Evolutionary conservation across 176 grass and related monocot species (phyloP).

Genomic region (Musa schizocarpa): DNA sequence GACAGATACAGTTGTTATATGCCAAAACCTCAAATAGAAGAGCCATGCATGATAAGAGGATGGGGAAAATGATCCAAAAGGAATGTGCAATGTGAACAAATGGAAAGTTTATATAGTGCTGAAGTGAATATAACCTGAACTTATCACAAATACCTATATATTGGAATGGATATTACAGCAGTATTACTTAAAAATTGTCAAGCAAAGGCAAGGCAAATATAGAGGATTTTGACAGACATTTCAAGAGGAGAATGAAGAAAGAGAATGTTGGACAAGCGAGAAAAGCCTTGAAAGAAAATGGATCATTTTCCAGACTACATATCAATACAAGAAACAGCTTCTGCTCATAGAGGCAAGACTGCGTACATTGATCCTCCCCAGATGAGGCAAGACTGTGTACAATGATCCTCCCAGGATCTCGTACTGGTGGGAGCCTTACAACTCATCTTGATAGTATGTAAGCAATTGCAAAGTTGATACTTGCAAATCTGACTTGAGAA

Average conservation of each 20-base stretch:
- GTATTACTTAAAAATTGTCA: background rate
- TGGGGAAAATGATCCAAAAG: background rate
- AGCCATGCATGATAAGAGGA: background rate
- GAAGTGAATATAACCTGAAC: background rate
- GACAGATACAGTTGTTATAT: no score
- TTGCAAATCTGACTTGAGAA: background rate
- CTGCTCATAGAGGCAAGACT: no score
- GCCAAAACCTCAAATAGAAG: no score
- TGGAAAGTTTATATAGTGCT: background rate
- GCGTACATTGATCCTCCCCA: no score
- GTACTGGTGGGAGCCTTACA: background rate
- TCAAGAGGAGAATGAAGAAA: no score
- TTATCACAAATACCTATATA: background rate
- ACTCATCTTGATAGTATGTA: background rate
- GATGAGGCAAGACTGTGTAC: no score
- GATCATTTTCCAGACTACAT: background rate
- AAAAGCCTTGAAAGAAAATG: no score
- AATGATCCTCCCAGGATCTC: no score
- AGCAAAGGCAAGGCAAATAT: no score
- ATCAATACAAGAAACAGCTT: background rate
- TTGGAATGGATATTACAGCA: background rate
- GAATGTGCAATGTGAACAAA: background rate
- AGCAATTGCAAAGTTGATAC: background rate
- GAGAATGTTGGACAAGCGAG: background rate
- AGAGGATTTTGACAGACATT: no score